Evolutionary conservation across 331 rosid species (phyloP).

Genomic region (Telfairia occidentalis): DNA sequence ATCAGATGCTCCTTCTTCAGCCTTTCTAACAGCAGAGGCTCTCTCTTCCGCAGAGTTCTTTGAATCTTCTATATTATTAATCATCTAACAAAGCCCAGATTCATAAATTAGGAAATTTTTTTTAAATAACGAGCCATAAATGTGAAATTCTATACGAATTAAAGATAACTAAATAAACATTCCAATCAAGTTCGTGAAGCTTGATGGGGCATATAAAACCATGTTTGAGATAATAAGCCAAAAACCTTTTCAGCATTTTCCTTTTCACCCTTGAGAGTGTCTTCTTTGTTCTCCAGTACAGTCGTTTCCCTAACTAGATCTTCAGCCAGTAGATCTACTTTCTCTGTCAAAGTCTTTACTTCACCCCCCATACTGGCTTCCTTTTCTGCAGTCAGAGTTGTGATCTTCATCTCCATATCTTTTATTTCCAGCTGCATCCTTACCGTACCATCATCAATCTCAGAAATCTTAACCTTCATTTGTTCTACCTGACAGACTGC

Average conservation of each 20-base stretch:
- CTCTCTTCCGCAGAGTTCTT: constrained; percentile 62
- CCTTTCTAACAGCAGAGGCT: constrained; percentile 55
- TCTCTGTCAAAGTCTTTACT: constrained; percentile 62
- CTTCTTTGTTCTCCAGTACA: constrained; percentile 57
- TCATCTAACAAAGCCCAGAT: constrained; percentile 38
- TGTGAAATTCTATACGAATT: background rate
- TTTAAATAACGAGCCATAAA: background rate
- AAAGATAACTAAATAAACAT: background rate
- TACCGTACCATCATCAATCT: constrained; percentile 43
- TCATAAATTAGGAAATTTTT: constrained; percentile 15
- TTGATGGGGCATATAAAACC: constrained; percentile 4
- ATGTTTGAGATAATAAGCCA: constrained; percentile 7
- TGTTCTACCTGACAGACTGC: constrained; percentile 69
- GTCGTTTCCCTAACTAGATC: constrained; percentile 73
- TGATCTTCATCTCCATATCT: constrained; percentile 62
- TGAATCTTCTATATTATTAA: constrained; percentile 65
- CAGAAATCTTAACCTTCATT: constrained; percentile 53
- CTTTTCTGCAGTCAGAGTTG: constrained; percentile 61
- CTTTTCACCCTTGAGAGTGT: constrained; percentile 63
- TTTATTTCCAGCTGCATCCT: constrained; percentile 35
- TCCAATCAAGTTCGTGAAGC: constrained; percentile 1
- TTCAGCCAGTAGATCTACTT: constrained; percentile 59
- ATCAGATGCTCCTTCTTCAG: constrained; percentile 87
- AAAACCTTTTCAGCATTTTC: constrained; percentile 61
- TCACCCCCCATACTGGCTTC: constrained; percentile 92